Conservation (phyloP, 257 asterid species). For the Capsicum chinense region DNA sequence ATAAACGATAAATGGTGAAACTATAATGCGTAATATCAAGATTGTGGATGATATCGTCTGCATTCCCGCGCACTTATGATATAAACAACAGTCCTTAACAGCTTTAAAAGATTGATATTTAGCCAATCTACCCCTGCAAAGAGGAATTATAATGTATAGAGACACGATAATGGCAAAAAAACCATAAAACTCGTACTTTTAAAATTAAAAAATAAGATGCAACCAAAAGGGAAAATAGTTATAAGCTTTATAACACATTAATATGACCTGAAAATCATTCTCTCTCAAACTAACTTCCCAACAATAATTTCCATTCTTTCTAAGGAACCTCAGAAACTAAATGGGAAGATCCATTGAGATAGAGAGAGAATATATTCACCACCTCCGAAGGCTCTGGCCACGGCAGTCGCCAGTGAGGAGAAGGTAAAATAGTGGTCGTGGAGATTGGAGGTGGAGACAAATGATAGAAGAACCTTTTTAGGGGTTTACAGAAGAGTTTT, state of each 20-base stretch:
- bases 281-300: not conserved
- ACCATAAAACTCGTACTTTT: not conserved
- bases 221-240: not conserved
- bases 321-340: not conserved
- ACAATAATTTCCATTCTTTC: not conserved
- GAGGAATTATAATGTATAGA: not conserved
- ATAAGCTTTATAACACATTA: not conserved
- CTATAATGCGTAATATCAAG: slow-evolving; percentile 37
- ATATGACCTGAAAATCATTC: slow-evolving; percentile 6
- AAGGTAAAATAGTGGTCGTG: not conserved
- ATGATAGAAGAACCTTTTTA: not conserved
- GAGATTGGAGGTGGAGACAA: not conserved
- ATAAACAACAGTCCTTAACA: slow-evolving; percentile 18
- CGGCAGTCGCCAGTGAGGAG: not conserved
- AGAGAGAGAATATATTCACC: not conserved
- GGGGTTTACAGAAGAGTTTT: slow-evolving; percentile 1
- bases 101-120: not conserved
- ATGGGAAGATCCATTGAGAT: not conserved
- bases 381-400: not conserved
- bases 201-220: not conserved
- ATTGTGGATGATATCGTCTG: slow-evolving; percentile 32
- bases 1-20: slow-evolving; percentile 38
- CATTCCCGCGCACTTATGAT: slow-evolving; percentile 43
- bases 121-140: slow-evolving; percentile 18
- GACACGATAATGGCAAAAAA: not conserved